Conservation (phyloP, 225 moss, liverwort and hornwort species). For the Physcomitrium patens region DNA sequence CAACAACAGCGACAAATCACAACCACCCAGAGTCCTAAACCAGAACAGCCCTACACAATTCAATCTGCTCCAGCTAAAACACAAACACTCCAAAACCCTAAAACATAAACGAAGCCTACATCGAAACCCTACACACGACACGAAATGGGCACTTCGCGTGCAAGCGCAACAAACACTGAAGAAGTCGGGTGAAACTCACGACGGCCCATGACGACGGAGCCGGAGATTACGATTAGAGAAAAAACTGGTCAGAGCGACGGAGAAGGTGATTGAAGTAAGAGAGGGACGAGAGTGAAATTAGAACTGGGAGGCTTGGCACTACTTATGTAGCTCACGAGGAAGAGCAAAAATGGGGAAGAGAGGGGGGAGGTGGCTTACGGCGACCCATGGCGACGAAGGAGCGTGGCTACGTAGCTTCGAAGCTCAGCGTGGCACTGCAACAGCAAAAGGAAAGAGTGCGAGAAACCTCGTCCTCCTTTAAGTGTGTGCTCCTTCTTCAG, state of each 20-base stretch:
- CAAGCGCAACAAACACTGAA: neutral
- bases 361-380: slow-evolving; percentile 16
- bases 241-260: neutral
- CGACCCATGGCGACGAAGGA: slow-evolving; percentile 43
- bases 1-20: neutral
- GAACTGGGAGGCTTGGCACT: no score
- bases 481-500: neutral
- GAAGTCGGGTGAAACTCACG: slow-evolving; percentile 2
- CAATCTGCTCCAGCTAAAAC: neutral
- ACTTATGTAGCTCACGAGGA: no score
- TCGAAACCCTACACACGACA: neutral
- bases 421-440: neutral
- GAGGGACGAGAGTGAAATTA: neutral
- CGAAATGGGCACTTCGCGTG: neutral
- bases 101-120: neutral
- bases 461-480: neutral
- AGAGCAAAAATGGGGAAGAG: neutral
- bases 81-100: neutral
- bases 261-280: neutral
- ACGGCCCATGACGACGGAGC: slow-evolving; percentile 16
- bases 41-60: neutral
- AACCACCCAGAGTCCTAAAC: neutral
- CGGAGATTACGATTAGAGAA: neutral
- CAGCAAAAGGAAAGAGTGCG: rapidly evolving
- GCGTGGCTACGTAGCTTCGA: slow-evolving; percentile 4